Conservation (phyloP, 352 stramenopile genomes). For the Hyaloperonospora brassicae region DNA sequence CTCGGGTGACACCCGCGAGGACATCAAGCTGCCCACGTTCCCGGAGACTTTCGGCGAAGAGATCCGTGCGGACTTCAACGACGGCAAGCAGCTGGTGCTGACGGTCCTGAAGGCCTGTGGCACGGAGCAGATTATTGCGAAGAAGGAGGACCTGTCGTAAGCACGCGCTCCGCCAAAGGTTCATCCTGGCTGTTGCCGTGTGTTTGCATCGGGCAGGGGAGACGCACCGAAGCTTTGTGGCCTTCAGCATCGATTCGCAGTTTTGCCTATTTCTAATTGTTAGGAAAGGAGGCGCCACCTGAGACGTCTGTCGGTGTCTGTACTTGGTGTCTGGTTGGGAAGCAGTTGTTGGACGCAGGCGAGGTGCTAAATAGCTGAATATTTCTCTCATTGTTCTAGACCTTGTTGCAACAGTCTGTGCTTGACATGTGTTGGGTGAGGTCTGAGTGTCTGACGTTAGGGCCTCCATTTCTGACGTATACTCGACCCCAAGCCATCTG, state of each 20-base stretch:
- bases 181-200: constrained; percentile 7
- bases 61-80: constrained; percentile 94
- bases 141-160: constrained; percentile 91
- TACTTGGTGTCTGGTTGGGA: constrained; percentile 18
- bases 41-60: constrained; percentile 94
- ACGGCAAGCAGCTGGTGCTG: constrained; percentile 93
- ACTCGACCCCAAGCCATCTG: too few relatives aligned
- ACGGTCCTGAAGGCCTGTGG: constrained; percentile 96
- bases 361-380: constrained; percentile 35
- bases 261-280: constrained; percentile 40
- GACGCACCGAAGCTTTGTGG: constrained; percentile 23
- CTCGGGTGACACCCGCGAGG: constrained; percentile 93
- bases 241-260: constrained; percentile 35
- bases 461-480: too few relatives aligned
- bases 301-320: constrained; percentile 11
- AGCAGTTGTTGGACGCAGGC: constrained; percentile 27
- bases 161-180: constrained; percentile 9
- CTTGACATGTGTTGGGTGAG: neutral
- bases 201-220: constrained; percentile 11
- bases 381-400: constrained; percentile 34
- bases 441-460: too few relatives aligned
- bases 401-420: constrained; percentile 1
- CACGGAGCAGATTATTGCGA: constrained; percentile 96
- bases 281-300: constrained; percentile 25
- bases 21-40: constrained; percentile 95